Evolutionary conservation across 2,329 filamentous ascomycete species (phyloP), one percentile per base, ranked within the genome.

Genomic region (Elsinoe australis): DNA sequence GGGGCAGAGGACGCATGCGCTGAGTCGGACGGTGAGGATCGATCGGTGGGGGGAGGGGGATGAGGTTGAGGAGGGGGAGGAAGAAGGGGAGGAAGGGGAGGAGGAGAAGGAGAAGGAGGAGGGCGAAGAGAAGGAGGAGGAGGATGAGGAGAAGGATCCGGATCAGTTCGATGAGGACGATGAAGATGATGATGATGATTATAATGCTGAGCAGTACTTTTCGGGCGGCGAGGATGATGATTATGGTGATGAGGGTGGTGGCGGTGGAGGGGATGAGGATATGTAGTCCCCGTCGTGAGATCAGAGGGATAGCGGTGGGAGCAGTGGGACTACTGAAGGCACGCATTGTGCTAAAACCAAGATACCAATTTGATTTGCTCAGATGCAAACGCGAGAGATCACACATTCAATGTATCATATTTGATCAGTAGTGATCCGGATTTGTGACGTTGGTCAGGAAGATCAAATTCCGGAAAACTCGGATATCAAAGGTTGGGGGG

Each of bases 141-240:
- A 75, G 24, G 68, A 73, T 5, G 77, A 80, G 47, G 74, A 78
- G 50, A 74, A 78, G 47, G 80, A 78, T 53, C 73, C 78, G 35
- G 76, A 79, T 35, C 78, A 78, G 9, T 75, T 78, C 49, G 72
- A 73, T 28, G 72, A 73, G 63, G 74, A 71, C 4, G 74, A 72
- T 6, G 72, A 75, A 48, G 73, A 74, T 28, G 71, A 72, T 61
- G 73, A 70, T 8, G 78, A 75, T 3, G 78, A 81, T 58, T 81
- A 82, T 56, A 76, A 81, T 55, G 79, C 75, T 1, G 79, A 82
- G 56, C 72, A 81, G 53, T 82, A 82, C 66, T 79, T 79, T 56
- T 74, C 78, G 53, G 75, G 71, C 48, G 79, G 79, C 5, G 79
- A 76, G 44, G 76, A 74, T 48, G 78, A 74, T 54, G 58, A 67